Evolutionary conservation across 2,329 filamentous ascomycete genomes (phyloP), one percentile per base, ranked within the genome.

Genomic region (Orbilia javanica): DNA sequence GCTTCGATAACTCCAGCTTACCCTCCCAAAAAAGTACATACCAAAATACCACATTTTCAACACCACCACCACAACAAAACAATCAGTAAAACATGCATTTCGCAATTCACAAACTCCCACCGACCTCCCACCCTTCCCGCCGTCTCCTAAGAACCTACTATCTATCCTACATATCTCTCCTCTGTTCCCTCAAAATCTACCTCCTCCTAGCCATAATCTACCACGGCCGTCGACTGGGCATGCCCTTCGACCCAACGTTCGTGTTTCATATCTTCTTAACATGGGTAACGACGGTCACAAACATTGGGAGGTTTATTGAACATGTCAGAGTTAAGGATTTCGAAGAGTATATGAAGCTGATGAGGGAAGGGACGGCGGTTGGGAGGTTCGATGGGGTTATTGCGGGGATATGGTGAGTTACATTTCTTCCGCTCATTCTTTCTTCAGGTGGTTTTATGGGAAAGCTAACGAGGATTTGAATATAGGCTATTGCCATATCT

Each of bases 41-140:
- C 18, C 18, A 27, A 60, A 60, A 60, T 60, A 60, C 34, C 55
- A 60, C 55, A 60, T 27, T 42, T 39, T 60, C 55, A 60, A 57
- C 52, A 36, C 36, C 36, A 15, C 11, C 2, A n/a, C n/a, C 29
- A 13, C 10, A 4, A 39, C 34, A 39, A 36, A 36, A 27, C 7
- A 15, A n/a, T n/a, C n/a, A n/a, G n/a, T n/a, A n/a, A 53, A 72
- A 77, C 11, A 77, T 77, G 73, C 73, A 77, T 22, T 77, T 77
- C 48, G 73, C 73, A 62, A 42, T 70, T 50, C 44, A 77, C 52
- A 77, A 70, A 34, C 73, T 77, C 52, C 50, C 62, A 44, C 39
- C 60, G 0, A 53, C 39, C 3, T 48, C 67, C 11, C 34, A 71
- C 67, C 67, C 67, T 11, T 64, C 25, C n/a, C 44, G 48, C 25